Evolutionary conservation across 1,139 yeast genomes (phyloP).

Genomic region (Candida buenavistaensis): DNA sequence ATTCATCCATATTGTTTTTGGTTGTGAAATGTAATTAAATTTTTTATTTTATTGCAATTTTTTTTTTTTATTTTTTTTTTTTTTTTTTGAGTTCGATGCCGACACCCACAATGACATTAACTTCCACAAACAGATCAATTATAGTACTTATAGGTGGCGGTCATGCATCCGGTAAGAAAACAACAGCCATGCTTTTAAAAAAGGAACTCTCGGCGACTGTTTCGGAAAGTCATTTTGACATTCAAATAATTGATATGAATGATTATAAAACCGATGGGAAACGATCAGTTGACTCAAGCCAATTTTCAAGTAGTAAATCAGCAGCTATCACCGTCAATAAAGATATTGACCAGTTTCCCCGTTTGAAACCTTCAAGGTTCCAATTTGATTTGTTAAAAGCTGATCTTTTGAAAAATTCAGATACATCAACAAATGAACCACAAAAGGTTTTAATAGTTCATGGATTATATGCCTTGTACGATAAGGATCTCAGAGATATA

Average conservation of each 20-base stretch:
- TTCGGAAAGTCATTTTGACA: slow-evolving; percentile 22
- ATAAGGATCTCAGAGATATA: slow-evolving; percentile 53
- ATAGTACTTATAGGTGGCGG: slow-evolving; percentile 72
- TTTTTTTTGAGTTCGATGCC: not conserved
- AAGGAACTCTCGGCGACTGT: slow-evolving; percentile 24
- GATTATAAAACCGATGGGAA: slow-evolving; percentile 21
- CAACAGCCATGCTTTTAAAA: slow-evolving; percentile 34
- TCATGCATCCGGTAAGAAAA: slow-evolving; percentile 65
- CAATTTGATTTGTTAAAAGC: slow-evolving; percentile 28
- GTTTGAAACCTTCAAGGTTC: slow-evolving; percentile 42
- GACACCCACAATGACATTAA: slow-evolving; percentile 5
- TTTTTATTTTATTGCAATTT: slow-evolving; percentile 1
- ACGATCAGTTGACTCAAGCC: slow-evolving; percentile 15
- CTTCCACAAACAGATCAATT: slow-evolving; percentile 21
- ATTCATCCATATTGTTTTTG: slow-evolving; percentile 28
- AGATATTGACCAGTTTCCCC: slow-evolving; percentile 19
- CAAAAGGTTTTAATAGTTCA: slow-evolving; percentile 58
- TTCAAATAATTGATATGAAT: slow-evolving; percentile 43
- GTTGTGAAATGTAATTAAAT: slow-evolving; percentile 1
- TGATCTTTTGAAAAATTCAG: slow-evolving; percentile 13
- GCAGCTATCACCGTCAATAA: slow-evolving; percentile 34
- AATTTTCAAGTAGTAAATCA: slow-evolving; percentile 22
- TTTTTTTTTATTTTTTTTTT: slow-evolving; percentile 4
- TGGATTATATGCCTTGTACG: slow-evolving; percentile 81
- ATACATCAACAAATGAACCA: slow-evolving; percentile 11